Evolutionary conservation across 306 rosid species (phyloP), one percentile per base, ranked within the genome.

Genomic region (Amphicarpaea edgeworthii): DNA sequence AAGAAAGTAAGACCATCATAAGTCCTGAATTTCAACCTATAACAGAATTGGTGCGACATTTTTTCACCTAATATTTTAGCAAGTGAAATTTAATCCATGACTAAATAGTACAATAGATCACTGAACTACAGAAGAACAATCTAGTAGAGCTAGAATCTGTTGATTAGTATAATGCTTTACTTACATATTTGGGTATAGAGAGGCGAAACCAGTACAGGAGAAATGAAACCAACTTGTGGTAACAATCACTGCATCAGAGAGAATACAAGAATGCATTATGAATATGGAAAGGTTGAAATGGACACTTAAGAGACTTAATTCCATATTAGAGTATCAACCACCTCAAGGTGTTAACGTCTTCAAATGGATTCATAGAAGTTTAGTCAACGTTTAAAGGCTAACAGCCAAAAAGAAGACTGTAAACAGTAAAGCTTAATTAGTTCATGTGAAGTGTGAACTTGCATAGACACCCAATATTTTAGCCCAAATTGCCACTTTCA

Each of bases 181-280:
- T 86, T 76, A 86, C 97, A 63, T 76, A 50, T 83, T 79, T 87
- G 28, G 97, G 92, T 12, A 79, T 59, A 7, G 97, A 81, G 75
- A 92, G 61, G 38, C 97, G 98, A 77, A 87, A 95, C 92, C 98
- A 95, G 77, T 92, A 92, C 79, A 95, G 72, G 73, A 95, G 93
- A 82, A 89, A 92, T 2, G 93, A 90, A 57, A 90, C 92, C 85
- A 95, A 50, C 82, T 87, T 89, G 62, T 89, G 92, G 57, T 89
- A 86, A 75, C 98, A 95, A 12, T 85, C 93, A 2, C 94, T 87
- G 93, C 95, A 88, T 65, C n/a, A n/a, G n/a, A n/a, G n/a, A n/a
- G 32, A 70, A 68, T 68, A 58, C 46, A 72, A 71, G 21, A 12
- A 74, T 58, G 57, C 50, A 73, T 15, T 58, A 43, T 51, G 65